Conservation (phyloP, 2,329 filamentous ascomycete genomes). For the Claviceps paspali region DNA sequence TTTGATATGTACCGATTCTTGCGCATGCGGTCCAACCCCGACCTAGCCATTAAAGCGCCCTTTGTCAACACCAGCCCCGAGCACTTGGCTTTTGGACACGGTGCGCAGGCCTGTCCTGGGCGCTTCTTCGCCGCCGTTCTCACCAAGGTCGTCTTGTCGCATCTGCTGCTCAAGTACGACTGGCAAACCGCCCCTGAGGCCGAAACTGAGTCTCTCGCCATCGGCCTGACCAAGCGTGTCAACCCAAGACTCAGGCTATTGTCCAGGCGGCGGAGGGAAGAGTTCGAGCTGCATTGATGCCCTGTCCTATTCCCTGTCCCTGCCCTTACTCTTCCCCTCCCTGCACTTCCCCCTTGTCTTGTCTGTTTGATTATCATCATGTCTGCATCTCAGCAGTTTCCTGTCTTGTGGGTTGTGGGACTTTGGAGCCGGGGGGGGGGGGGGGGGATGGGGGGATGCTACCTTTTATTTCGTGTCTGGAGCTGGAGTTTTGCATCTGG, state of each 20-base stretch:
- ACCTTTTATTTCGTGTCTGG: no score
- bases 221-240: constrained; percentile 6
- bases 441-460: no score
- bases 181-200: constrained; percentile 3
- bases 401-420: no score
- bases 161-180: constrained; percentile 7
- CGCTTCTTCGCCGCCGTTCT: constrained; percentile 6
- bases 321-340: neutral
- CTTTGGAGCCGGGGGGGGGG: no score
- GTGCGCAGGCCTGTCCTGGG: constrained; percentile 6
- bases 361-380: no score
- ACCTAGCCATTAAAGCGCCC: constrained; percentile 5
- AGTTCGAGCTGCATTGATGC: constrained; percentile 4
- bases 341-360: no score
- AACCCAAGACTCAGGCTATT: constrained; percentile 4
- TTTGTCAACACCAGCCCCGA: constrained; percentile 6
- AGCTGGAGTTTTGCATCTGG: neutral
- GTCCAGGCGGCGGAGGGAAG: constrained; percentile 4
- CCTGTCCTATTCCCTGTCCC: neutral
- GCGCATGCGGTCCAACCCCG: constrained; percentile 4
- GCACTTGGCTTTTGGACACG: constrained; percentile 6
- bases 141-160: constrained; percentile 5
- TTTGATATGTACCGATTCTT: constrained; percentile 7
- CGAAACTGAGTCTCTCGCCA: constrained; percentile 1
- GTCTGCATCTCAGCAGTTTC: no score